Evolutionary conservation across 2,329 filamentous ascomycete genomes (phyloP).

Genomic region (Karstenula rhodostoma): DNA sequence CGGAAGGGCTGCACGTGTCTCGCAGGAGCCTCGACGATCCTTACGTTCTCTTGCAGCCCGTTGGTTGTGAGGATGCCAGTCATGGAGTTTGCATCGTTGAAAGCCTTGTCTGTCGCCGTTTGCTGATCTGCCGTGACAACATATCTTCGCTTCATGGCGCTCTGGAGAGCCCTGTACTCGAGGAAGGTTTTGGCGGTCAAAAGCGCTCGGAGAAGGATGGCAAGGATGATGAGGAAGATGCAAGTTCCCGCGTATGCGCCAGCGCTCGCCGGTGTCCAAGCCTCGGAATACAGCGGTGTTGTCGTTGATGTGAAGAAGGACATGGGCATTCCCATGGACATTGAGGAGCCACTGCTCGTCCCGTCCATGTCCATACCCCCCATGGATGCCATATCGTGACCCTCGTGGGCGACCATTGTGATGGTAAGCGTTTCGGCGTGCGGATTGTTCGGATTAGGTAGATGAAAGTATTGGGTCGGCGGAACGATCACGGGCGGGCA

Average conservation of each 20-base stretch:
- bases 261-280: slow-evolving; percentile 75
- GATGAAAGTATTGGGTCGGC: slow-evolving; percentile 33
- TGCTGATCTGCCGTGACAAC: slow-evolving; percentile 73
- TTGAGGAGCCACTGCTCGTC: slow-evolving; percentile 27
- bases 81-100: slow-evolving; percentile 65
- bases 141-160: slow-evolving; percentile 77
- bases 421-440: slow-evolving; percentile 8
- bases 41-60: slow-evolving; percentile 81
- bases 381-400: slow-evolving; percentile 33
- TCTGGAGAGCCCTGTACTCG: slow-evolving; percentile 74
- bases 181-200: slow-evolving; percentile 71
- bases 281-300: slow-evolving; percentile 71
- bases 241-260: slow-evolving; percentile 87
- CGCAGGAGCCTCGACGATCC: slow-evolving; percentile 70
- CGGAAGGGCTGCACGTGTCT: slow-evolving; percentile 74
- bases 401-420: slow-evolving; percentile 46
- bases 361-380: slow-evolving; percentile 16
- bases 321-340: slow-evolving; percentile 58
- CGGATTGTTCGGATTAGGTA: slow-evolving; percentile 14
- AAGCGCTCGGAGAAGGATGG: slow-evolving; percentile 72
- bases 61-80: slow-evolving; percentile 74
- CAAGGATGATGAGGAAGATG: slow-evolving; percentile 85
- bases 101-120: slow-evolving; percentile 66
- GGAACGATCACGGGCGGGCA: slow-evolving; percentile 28
- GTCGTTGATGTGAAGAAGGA: slow-evolving; percentile 70